Percentiles rank a stretch among this genome's conserved stretches.
These are phyloP conservation scores for Kodamaea neixiangensis DNA, from an alignment of 805 yeast species.

Conservation along the genomic window DNA sequence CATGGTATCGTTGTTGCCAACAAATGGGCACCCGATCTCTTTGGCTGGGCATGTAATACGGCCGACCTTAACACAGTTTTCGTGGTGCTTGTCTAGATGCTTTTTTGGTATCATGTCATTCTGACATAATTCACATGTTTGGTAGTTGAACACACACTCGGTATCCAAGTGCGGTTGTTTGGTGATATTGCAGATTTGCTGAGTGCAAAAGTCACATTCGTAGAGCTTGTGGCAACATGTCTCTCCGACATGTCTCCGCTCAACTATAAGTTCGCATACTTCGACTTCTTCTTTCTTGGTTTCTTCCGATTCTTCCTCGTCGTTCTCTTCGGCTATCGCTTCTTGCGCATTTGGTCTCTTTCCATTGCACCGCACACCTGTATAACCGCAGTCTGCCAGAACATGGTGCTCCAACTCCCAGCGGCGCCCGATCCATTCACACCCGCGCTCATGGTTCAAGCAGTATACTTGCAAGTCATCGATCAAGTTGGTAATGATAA, in stretches of 20 bases:
- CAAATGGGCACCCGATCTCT: constrained; percentile 53
- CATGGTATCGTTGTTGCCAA: constrained; percentile 36
- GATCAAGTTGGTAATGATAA: constrained; percentile 56
- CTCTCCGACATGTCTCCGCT: constrained; percentile 20
- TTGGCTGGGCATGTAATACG: constrained; percentile 49
- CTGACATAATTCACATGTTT: constrained; percentile 44
- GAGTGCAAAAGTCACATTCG: constrained; percentile 40
- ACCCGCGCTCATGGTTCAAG: constrained; percentile 53
- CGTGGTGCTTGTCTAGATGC: constrained; percentile 40
- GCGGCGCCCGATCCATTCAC: constrained; percentile 56
- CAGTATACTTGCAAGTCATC: constrained; percentile 63
- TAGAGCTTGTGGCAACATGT: constrained; percentile 42
- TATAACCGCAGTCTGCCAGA: constrained; percentile 32
- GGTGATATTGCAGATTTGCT: constrained; percentile 27
- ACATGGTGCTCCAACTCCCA: constrained; percentile 60
- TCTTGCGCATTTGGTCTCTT: constrained; percentile 11
- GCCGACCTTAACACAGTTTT: constrained; percentile 41
- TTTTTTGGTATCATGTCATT: constrained; percentile 44
- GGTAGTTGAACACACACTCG: constrained; percentile 42
- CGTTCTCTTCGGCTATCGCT: constrained; percentile 6
- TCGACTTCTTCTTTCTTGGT: constrained; percentile 7
- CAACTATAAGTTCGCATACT: constrained; percentile 20
- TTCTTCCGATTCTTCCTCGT: constrained; percentile 10
- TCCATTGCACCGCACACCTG: constrained; percentile 38
- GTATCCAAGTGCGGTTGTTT: constrained; percentile 35